Base-by-base conservation (phyloP, 2,329 filamentous ascomycete genomes). In the Aspergillus oerlinghausenensis region DNA sequence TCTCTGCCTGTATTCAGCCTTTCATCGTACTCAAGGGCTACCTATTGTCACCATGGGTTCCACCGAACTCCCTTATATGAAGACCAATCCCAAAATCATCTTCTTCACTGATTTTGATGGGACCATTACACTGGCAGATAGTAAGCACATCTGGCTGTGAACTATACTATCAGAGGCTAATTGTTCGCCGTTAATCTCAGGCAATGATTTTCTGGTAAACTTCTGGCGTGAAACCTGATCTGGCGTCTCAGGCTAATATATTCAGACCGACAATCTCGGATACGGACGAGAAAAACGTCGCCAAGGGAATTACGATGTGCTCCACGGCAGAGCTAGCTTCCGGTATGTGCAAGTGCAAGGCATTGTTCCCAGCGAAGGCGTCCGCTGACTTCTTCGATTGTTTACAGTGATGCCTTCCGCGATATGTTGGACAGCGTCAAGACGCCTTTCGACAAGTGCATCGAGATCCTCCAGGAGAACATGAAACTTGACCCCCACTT, bases 71-170 rank as follows among this genome's bases (percentile, higher is more conserved):
- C 73, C 74, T 23, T 76, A 76, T 26, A 70, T 80, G 64, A 69
- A 74, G 58, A 75, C 72, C 56, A 86, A 88, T 72, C 92, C 92
- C 52, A 89, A 91, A 77, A 89, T 90, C 80, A 92, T 99, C 80
- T 97, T 99, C 84, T 97, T 97, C 81, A 96, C 92, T 65, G 94
- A 99, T 78, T 97, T 97, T 72, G 94, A 99, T 76, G 94, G 94
- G 69, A 97, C 92, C 54, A 93, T 97, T 72, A 97, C 93, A 50
- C 82, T 86, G 56, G 79, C 84, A 68, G 85, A 88, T 74, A 86
- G 83, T 83, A 68, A 70, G 80, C 78, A 38, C 48, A 32, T 6
- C 6, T 7, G 21, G 45, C 11, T 10, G 4, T 35, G 45, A 17
- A 19, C 19, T 42, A 32, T 55, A 52, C 23, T 19, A 29, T 48